Percentiles rank a stretch among this genome's conserved stretches.
Conservation (phyloP, 2,329 filamentous ascomycete genomes). For the Phyllosticta paracitricarpa region DNA sequence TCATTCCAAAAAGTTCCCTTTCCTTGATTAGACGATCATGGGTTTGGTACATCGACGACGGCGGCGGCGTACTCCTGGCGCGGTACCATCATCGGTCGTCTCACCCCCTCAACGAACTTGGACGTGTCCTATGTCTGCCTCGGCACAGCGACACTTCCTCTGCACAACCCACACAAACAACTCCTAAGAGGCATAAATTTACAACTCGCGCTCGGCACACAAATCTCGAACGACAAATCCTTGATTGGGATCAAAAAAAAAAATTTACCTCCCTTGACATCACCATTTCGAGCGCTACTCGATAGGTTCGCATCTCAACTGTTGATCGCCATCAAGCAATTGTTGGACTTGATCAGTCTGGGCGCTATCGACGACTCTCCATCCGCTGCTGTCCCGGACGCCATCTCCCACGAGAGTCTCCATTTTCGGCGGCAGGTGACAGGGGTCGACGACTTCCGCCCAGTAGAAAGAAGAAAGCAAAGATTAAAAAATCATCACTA, state of each 20-base stretch:
- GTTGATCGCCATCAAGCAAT: background rate
- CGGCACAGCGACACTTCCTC: background rate
- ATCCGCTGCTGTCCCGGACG: background rate
- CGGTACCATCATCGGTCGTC: background rate
- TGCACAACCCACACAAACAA: background rate
- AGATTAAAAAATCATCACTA: background rate
- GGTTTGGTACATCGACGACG: conserved; percentile 5
- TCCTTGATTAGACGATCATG: conserved; percentile 9
- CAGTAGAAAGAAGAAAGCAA: background rate
- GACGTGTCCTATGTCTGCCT: background rate
- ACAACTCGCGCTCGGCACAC: background rate
- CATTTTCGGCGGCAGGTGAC: background rate
- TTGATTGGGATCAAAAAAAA: background rate
- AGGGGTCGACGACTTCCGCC: background rate
- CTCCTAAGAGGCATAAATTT: background rate
- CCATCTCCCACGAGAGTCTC: background rate
- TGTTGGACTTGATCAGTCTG: background rate
- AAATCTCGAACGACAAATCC: background rate
- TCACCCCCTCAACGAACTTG: background rate
- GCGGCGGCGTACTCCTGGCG: background rate
- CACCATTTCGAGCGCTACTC: background rate
- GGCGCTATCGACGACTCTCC: background rate
- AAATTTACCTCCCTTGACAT: background rate
- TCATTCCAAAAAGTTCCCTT: conserved; percentile 9
- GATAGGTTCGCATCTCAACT: background rate